Evolutionary conservation across 345 rosid species (phyloP).

Genomic region (Syzygium aromaticum): DNA sequence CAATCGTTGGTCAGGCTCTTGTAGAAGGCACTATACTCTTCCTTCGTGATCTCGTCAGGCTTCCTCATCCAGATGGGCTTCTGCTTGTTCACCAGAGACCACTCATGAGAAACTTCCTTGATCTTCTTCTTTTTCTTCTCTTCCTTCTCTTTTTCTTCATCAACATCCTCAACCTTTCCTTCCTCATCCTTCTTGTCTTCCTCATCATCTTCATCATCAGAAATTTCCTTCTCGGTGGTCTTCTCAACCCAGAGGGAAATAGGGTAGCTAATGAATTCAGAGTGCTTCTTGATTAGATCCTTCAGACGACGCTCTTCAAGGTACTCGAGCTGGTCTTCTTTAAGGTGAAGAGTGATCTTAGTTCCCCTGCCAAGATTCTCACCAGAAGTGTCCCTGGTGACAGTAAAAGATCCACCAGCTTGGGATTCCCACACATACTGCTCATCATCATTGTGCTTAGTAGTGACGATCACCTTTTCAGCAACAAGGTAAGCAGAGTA

Average conservation of each 20-base stretch:
- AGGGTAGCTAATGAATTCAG: conserved; percentile 4
- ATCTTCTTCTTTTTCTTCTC: conserved; percentile 84
- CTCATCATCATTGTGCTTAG: neutral
- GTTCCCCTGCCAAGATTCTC: neutral
- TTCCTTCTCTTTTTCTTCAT: conserved; percentile 16
- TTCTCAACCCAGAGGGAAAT: conserved; percentile 4
- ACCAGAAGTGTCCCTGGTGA: neutral
- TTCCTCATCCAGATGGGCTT: conserved; percentile 94
- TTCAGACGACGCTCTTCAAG: conserved; percentile 8
- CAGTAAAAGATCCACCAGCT: neutral
- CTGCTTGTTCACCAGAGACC: conserved; percentile 82
- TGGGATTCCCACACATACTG: neutral
- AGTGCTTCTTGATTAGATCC: conserved; percentile 6
- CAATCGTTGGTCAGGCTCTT: conserved; percentile 84
- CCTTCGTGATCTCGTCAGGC: conserved; percentile 76
- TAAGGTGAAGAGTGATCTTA: conserved; percentile 1
- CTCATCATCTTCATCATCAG: conserved; percentile 16
- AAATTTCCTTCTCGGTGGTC: neutral
- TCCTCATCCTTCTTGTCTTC: conserved; percentile 16
- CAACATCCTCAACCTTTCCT: conserved; percentile 19
- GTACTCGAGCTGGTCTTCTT: conserved; percentile 9
- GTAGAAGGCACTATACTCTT: conserved; percentile 83
- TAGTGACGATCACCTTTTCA: neutral
- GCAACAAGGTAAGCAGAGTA: neutral
- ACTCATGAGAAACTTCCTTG: conserved; percentile 81